Conservation (phyloP, 2,329 filamentous ascomycete species). For the Cytospora paraplurivora region DNA sequence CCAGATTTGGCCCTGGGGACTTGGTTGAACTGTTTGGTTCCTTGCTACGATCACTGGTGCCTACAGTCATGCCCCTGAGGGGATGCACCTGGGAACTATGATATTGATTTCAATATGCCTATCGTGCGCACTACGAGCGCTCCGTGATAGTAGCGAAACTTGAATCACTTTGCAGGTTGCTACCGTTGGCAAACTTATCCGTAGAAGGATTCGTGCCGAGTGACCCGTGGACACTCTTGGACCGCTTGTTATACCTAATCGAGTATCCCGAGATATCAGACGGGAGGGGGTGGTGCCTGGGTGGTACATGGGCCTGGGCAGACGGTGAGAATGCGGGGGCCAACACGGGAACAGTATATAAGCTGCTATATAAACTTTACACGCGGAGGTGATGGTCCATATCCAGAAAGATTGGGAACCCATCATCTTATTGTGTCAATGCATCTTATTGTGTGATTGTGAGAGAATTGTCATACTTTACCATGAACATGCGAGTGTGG, state of each 20-base stretch:
- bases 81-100: neutral
- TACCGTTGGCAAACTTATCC: neutral
- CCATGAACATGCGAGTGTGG: slow-evolving; percentile 8
- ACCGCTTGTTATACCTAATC: neutral
- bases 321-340: slow-evolving; percentile 4
- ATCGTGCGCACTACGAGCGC: too few species aligned
- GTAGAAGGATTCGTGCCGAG: neutral
- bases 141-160: too few species aligned
- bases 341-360: neutral
- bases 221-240: neutral
- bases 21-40: neutral
- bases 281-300: neutral
- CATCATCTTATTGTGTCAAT: neutral
- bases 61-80: too few species aligned
- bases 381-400: neutral
- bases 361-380: neutral
- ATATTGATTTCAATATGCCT: neutral
- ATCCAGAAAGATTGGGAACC: neutral
- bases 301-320: neutral
- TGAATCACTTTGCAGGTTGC: neutral
- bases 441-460: neutral
- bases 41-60: neutral
- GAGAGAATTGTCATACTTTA: neutral
- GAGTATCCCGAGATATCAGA: neutral
- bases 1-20: neutral